Evolutionary conservation across 1,139 yeast genomes (phyloP), one percentile per base, ranked within the genome.

Genomic region (Kodamaea plutei): DNA sequence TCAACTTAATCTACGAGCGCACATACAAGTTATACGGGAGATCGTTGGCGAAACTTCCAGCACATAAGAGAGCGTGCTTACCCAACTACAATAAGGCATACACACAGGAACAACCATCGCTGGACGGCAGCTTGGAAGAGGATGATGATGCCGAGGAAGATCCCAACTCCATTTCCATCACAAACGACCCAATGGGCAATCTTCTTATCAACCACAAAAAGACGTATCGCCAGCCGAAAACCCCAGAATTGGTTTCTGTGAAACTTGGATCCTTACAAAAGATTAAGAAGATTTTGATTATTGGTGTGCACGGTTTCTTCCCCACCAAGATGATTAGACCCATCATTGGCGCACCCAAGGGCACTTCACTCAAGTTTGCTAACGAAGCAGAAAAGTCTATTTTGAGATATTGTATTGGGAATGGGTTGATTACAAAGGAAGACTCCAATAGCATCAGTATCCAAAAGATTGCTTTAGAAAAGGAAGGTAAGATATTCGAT

Each of bases 221-320:
- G 10, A 16, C 31, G 2, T 23, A 25, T n/a, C 26, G 18, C 11
- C 18, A 28, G 19, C 7, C 23, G 7, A 23, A 25, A 12, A 25
- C 32, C 16, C 48, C 65, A 0, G 62, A 56, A 11, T 49, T 65
- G 4, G 48, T 61, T 1, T 49, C 56, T 4, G 56, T 52, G 28
- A 58, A 56, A 30, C 37, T 62, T 3, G 60, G 61, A 0, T 59
- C 64, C 2, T 49, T 64, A 25, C 48, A 44, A 10, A 64, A 54
- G 31, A 61, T 69, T 28, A 61, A 58, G 35, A 74, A 77, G 37
- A 81, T 81, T 1, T 70, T 91, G 25, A 83, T 91, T 19, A 77
- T 91, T 39, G 97, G 98, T 0, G 89, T 91, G 2, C 97, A 91
- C 60, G 97, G 97, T 1, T 91, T 89, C 48, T 87, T 91, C 58